Evolutionary conservation across 208 protist species (phyloP).

Genomic region (Leishmania major): DNA sequence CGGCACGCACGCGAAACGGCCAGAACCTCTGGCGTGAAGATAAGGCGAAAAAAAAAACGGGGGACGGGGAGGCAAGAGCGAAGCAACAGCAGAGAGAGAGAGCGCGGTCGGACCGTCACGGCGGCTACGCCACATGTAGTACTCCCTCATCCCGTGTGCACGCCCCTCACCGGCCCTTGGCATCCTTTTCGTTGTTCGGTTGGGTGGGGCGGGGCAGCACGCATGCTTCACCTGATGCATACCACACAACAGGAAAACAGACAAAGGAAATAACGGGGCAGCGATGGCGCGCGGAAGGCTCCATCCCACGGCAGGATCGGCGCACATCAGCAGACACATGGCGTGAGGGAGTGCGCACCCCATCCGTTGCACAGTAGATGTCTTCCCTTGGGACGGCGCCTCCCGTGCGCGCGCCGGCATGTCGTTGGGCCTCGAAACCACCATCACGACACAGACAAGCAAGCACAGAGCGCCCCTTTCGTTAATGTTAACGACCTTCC

Average conservation of each 20-base stretch:
- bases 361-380: not conserved
- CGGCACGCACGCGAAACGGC: not conserved
- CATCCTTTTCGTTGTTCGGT: not conserved
- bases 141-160: not conserved
- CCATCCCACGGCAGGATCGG: not conserved
- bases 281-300: not conserved
- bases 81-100: not conserved
- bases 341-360: not conserved
- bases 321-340: not conserved
- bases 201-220: not conserved
- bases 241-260: no score
- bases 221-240: not conserved
- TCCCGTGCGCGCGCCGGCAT: not conserved
- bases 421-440: not conserved
- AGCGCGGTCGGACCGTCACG: not conserved
- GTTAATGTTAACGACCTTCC: not conserved
- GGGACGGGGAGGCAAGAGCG: not conserved
- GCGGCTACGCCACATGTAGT: not conserved
- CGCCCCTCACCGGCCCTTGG: not conserved
- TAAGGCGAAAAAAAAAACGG: no score
- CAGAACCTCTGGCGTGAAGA: not conserved
- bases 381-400: not conserved
- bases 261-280: not conserved
- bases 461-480: not conserved
- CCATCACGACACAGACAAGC: not conserved